Evolutionary conservation across 345 rosid species (phyloP).

Genomic region (Geranium brycei): DNA sequence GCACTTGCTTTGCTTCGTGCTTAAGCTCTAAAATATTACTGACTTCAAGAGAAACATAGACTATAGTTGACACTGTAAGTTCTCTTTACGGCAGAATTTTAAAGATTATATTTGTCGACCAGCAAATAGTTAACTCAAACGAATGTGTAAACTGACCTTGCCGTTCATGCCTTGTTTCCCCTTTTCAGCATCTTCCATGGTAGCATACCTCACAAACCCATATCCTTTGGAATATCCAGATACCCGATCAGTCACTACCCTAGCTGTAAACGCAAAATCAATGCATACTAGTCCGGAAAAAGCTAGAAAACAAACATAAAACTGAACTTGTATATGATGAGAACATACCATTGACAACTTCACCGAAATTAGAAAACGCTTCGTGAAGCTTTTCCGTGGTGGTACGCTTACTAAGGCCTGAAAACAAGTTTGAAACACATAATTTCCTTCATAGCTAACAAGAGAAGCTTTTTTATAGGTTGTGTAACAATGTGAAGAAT

Average conservation of each 20-base stretch:
- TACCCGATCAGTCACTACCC: slow-evolving; percentile 63
- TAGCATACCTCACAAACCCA: slow-evolving; percentile 76
- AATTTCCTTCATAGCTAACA: neutral
- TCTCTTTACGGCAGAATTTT: neutral
- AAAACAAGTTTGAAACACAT: slow-evolving; percentile 5
- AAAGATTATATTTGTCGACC: neutral
- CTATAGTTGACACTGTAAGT: neutral
- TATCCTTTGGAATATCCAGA: slow-evolving; percentile 88
- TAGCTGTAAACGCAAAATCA: slow-evolving; percentile 30
- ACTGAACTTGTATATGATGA: neutral
- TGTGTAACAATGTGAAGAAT: too few relatives aligned
- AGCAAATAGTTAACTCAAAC: neutral
- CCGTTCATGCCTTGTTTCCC: slow-evolving; percentile 89
- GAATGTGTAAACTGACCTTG: slow-evolving; percentile 33
- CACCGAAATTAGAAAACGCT: slow-evolving; percentile 67
- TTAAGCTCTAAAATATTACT: too few relatives aligned
- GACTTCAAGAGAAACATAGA: too few relatives aligned
- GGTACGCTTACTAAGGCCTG: slow-evolving; percentile 84
- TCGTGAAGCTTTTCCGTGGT: slow-evolving; percentile 54
- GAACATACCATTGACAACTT: slow-evolving; percentile 60
- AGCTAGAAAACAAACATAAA: slow-evolving; percentile 2
- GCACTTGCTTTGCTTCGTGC: too few relatives aligned
- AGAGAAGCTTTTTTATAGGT: too few relatives aligned
- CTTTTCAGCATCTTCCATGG: slow-evolving; percentile 68
- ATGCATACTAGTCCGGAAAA: neutral